Evolutionary conservation across 352 stramenopile species (phyloP).

Genomic region (Globisporangium nodosum): DNA sequence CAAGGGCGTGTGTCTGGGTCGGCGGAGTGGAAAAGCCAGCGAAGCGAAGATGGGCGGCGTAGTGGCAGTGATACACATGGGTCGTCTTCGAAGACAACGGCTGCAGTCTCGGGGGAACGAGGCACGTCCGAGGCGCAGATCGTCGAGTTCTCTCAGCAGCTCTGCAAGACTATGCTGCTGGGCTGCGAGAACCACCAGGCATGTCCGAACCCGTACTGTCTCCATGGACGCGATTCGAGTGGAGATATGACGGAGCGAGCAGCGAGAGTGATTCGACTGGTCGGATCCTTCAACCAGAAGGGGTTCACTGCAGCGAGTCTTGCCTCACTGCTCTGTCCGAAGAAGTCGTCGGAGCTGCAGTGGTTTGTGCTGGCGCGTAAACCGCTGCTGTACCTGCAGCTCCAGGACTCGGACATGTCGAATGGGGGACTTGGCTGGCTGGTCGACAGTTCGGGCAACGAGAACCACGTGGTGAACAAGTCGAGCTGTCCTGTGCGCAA

Average conservation of each 20-base stretch:
- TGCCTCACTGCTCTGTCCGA: slow-evolving; percentile 32
- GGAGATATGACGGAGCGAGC: slow-evolving; percentile 26
- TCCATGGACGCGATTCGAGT: slow-evolving; percentile 1
- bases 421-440: slow-evolving; percentile 11
- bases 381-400: slow-evolving; percentile 45
- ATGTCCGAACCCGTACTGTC: slow-evolving; percentile 46
- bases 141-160: slow-evolving; percentile 32
- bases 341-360: slow-evolving; percentile 20
- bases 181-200: slow-evolving; percentile 24
- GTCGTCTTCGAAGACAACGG: neutral
- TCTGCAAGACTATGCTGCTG: slow-evolving; percentile 43
- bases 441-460: slow-evolving; percentile 49
- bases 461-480: slow-evolving; percentile 28
- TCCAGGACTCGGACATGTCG: slow-evolving; percentile 41
- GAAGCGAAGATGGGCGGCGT: slow-evolving; percentile 49
- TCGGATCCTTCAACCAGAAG: slow-evolving; percentile 28
- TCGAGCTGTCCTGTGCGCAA: slow-evolving; percentile 37
- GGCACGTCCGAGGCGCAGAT: neutral
- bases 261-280: slow-evolving; percentile 38
- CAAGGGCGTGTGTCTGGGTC: slow-evolving; percentile 77
- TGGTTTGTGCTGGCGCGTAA: slow-evolving; percentile 32
- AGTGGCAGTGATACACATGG: neutral
- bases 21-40: slow-evolving; percentile 66
- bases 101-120: neutral
- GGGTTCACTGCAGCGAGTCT: slow-evolving; percentile 32